These are phyloP conservation scores for Colletotrichum lindemuthianum DNA, from an alignment of 2,329 filamentous ascomycete genomes.

Conservation along the genomic window DNA sequence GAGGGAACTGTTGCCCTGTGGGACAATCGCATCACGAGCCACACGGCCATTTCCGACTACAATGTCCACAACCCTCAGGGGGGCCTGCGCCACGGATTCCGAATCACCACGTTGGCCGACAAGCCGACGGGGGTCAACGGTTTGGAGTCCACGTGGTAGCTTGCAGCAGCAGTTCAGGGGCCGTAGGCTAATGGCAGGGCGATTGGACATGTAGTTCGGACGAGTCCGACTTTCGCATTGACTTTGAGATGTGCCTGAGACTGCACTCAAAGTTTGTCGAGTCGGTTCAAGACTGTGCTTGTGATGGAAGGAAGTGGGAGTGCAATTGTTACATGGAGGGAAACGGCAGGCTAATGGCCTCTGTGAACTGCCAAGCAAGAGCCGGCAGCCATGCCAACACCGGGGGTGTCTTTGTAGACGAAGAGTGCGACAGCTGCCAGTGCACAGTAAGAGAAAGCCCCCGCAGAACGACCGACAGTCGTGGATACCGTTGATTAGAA, in stretches of 20 bases:
- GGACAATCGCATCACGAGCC: constrained; percentile 68
- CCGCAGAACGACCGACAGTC: constrained; percentile 32
- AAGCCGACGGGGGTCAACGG: constrained; percentile 50
- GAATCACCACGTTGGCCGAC: constrained; percentile 52
- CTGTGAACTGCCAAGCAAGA: too few species aligned
- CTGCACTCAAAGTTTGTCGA: too few species aligned
- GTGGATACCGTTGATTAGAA: constrained; percentile 14
- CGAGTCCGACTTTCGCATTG: constrained; percentile 3
- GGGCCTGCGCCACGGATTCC: constrained; percentile 52
- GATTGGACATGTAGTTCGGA: constrained; percentile 7
- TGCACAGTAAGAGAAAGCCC: constrained; percentile 22
- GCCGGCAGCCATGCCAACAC: not conserved
- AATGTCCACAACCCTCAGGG: constrained; percentile 52
- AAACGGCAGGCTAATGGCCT: not conserved
- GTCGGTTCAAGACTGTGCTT: too few species aligned
- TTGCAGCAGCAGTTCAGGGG: constrained; percentile 6
- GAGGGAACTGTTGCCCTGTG: constrained; percentile 74
- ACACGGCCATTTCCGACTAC: constrained; percentile 57
- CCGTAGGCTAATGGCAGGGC: constrained; percentile 3
- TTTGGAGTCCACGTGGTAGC: constrained; percentile 48
- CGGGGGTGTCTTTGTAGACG: constrained; percentile 2
- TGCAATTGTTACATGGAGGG: constrained; percentile 6
- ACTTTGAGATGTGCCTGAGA: too few species aligned
- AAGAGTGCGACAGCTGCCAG: not conserved
- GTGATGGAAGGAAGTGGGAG: not conserved